These are phyloP conservation scores for Porpolomopsis calyptriformis DNA, from an alignment of 768 basidiomycete species.

Conservation along the genomic window DNA sequence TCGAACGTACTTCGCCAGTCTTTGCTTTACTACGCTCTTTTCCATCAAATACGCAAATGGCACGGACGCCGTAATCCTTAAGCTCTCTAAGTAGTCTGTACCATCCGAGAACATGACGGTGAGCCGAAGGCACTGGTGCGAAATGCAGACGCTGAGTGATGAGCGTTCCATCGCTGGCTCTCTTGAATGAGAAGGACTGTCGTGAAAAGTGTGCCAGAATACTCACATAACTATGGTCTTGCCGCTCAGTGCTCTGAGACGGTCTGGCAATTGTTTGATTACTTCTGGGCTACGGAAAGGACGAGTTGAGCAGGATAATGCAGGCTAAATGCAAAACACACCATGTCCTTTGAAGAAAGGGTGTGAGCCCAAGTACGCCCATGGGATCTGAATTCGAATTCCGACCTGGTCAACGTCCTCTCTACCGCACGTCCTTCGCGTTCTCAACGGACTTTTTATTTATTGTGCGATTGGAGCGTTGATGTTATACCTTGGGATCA, in stretches of 20 bases:
- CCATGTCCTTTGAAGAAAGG: slow-evolving; percentile 62
- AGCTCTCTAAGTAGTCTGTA: slow-evolving; percentile 59
- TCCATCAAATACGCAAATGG: slow-evolving; percentile 77
- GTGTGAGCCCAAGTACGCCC: slow-evolving; percentile 63
- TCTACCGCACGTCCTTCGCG: too few species aligned
- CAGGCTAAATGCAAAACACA: slow-evolving; percentile 21
- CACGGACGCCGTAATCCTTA: slow-evolving; percentile 40
- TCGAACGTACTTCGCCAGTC: slow-evolving; percentile 57
- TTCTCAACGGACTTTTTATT: too few species aligned
- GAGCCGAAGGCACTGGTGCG: slow-evolving; percentile 47
- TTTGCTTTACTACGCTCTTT: slow-evolving; percentile 58
- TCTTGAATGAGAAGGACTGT: slow-evolving; percentile 7
- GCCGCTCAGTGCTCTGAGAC: slow-evolving; percentile 49
- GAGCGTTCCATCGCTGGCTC: slow-evolving; percentile 68
- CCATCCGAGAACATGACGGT: slow-evolving; percentile 73
- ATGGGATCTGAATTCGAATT: slow-evolving; percentile 25
- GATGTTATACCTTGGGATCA: too few species aligned
- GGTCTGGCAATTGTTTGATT: slow-evolving; percentile 50
- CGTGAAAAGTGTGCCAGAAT: slow-evolving; percentile 5
- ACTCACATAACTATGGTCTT: slow-evolving; percentile 68
- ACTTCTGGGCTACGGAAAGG: slow-evolving; percentile 45
- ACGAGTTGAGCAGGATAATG: not conserved
- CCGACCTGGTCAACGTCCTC: too few species aligned
- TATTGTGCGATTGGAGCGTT: too few species aligned
- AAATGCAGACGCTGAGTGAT: slow-evolving; percentile 78